phyloP scores from a whole-genome alignment of 1,284 basidiomycete genomes.

The Phellopilus nigrolimitatus region DNA sequence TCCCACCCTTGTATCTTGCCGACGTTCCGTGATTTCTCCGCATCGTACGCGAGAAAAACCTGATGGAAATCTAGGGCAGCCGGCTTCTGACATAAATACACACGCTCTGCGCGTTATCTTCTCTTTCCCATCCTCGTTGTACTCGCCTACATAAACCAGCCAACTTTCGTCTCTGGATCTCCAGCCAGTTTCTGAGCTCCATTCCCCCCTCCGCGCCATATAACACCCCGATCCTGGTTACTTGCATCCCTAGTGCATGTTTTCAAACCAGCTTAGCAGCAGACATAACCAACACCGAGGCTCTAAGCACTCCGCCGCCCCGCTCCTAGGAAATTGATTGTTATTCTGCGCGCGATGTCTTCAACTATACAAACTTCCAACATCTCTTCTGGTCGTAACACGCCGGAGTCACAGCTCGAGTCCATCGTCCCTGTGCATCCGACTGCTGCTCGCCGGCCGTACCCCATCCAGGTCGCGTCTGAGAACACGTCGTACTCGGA shows the following conservation, averaged over 20 bases:
- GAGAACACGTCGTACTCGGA: slow-evolving; percentile 79
- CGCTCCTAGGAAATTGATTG: slow-evolving; percentile 50
- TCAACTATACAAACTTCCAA: slow-evolving; percentile 35
- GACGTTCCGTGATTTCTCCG: too few species aligned
- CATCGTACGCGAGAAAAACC: too few species aligned
- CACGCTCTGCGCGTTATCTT: not conserved
- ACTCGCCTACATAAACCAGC: slow-evolving; percentile 5
- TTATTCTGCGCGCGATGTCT: slow-evolving; percentile 24
- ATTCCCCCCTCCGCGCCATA: not conserved
- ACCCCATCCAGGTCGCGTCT: slow-evolving; percentile 80
- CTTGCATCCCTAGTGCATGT: slow-evolving; percentile 54
- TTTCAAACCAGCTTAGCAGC: slow-evolving; percentile 80
- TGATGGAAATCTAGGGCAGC: too few species aligned
- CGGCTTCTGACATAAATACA: slow-evolving; percentile 4
- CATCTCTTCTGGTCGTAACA: slow-evolving; percentile 59
- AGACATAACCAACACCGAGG: slow-evolving; percentile 77
- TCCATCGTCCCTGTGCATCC: slow-evolving; percentile 72
- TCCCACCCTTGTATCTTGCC: too few species aligned
- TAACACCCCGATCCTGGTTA: not conserved
- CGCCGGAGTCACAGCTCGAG: slow-evolving; percentile 62
- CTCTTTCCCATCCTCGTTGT: slow-evolving; percentile 6
- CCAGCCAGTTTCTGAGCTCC: not conserved
- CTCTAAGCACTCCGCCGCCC: slow-evolving; percentile 62
- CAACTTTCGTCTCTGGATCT: not conserved
- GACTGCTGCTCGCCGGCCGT: slow-evolving; percentile 73